Percentiles rank a stretch among this genome's conserved stretches.
phyloP scores from a whole-genome alignment of 305 asterid species.

The Withania somnifera region DNA sequence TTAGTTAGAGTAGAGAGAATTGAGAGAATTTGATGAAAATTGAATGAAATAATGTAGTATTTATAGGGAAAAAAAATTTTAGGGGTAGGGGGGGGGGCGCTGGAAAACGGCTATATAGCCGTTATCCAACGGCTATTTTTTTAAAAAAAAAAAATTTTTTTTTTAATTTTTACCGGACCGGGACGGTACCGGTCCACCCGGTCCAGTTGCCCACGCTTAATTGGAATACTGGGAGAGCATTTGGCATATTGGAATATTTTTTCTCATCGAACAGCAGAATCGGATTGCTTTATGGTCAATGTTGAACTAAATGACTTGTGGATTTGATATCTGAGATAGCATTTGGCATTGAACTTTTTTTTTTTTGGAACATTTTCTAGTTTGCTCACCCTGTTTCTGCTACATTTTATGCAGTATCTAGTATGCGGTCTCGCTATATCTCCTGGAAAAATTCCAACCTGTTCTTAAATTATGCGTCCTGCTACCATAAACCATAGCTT shows the following conservation, averaged over 20 bases:
- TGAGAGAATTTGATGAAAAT: too few relatives aligned
- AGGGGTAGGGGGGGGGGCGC: too few relatives aligned
- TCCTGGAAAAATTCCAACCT: neutral
- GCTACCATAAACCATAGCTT: neutral
- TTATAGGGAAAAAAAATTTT: too few relatives aligned
- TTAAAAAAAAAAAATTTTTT: too few relatives aligned
- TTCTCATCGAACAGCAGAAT: neutral
- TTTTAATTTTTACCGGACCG: too few relatives aligned
- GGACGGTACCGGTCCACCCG: too few relatives aligned
- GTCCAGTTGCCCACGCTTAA: too few relatives aligned
- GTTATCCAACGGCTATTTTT: too few relatives aligned
- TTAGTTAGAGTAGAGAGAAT: too few relatives aligned
- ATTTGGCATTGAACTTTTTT: neutral
- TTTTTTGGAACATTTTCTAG: neutral
- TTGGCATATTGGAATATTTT: neutral
- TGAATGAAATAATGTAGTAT: too few relatives aligned
- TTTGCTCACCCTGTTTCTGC: neutral
- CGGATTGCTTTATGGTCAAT: neutral
- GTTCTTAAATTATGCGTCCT: neutral
- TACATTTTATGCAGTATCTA: neutral
- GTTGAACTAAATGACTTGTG: neutral
- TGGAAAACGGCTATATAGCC: too few relatives aligned
- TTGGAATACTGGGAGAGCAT: neutral
- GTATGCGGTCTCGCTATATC: neutral
- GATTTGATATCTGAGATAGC: conserved; percentile 6